These are phyloP conservation scores for Schrenkiella parvula DNA, from an alignment of 345 rosid species.

Conservation along the genomic window DNA sequence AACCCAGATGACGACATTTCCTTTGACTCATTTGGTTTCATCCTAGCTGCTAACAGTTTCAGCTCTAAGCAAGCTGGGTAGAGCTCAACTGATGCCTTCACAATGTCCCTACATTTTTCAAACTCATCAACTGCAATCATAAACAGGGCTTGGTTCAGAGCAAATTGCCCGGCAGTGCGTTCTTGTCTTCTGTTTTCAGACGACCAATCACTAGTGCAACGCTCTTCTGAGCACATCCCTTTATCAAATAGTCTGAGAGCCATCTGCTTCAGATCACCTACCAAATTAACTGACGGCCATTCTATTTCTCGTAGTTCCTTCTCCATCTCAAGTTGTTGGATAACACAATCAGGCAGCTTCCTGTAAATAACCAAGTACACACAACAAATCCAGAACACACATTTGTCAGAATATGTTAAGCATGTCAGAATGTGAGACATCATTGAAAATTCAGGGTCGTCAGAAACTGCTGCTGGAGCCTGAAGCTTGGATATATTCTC, in stretches of 20 bases:
- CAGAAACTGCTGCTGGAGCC: slow-evolving; percentile 42
- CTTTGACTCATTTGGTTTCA: slow-evolving; percentile 37
- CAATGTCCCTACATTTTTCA: slow-evolving; percentile 42
- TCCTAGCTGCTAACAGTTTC: slow-evolving; percentile 57
- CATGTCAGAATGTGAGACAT: slow-evolving; percentile 75
- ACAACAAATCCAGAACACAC: slow-evolving; percentile 98
- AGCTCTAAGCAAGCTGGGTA: slow-evolving; percentile 71
- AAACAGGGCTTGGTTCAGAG: slow-evolving; percentile 60
- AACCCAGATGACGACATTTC: slow-evolving; percentile 43
- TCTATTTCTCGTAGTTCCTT: slow-evolving; percentile 64
- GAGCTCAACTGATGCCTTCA: slow-evolving; percentile 49
- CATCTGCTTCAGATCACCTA: slow-evolving; percentile 48
- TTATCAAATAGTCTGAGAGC: slow-evolving; percentile 48
- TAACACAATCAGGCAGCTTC: slow-evolving; percentile 80
- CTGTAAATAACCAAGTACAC: slow-evolving; percentile 95
- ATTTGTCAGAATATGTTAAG: slow-evolving; percentile 87
- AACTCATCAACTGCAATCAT: slow-evolving; percentile 50
- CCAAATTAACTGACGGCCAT: slow-evolving; percentile 67
- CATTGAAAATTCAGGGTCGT: slow-evolving; percentile 55
- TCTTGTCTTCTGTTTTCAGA: slow-evolving; percentile 23
- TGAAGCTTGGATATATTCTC: slow-evolving; percentile 47
- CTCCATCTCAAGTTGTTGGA: slow-evolving; percentile 66
- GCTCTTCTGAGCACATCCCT: slow-evolving; percentile 42
- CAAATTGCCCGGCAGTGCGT: slow-evolving; percentile 48
- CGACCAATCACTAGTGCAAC: slow-evolving; percentile 27